A percentile compares a stretch with the other conserved stretches of the same genome.
phyloP scores from a whole-genome alignment of 352 stramenopile genomes.

The Globisporangium spiculum region DNA sequence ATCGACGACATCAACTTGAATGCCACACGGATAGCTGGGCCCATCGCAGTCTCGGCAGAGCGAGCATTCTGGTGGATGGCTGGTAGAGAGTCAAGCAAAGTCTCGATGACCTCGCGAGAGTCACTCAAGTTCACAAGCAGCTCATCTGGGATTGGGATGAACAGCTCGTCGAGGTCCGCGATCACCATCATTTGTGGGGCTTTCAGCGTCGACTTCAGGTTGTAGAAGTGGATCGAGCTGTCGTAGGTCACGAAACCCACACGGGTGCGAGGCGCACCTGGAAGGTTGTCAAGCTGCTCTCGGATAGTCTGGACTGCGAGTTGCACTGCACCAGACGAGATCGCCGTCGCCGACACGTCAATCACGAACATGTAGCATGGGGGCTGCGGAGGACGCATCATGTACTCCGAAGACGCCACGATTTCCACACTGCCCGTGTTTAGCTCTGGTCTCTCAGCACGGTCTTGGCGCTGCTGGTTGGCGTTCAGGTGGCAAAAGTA shows the following conservation, averaged over 20 bases:
- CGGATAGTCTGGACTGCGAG: conserved; percentile 77
- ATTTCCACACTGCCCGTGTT: conserved; percentile 79
- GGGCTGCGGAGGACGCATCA: conserved; percentile 85
- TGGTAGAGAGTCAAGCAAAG: conserved; percentile 95
- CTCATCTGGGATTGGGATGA: conserved; percentile 94
- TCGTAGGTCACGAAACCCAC: conserved; percentile 88
- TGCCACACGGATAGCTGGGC: conserved; percentile 91
- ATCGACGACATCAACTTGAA: conserved; percentile 96
- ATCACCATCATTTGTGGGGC: conserved; percentile 89
- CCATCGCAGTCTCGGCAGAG: conserved; percentile 75
- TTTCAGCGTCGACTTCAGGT: conserved; percentile 85
- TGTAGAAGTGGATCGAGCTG: conserved; percentile 87
- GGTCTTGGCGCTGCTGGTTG: conserved; percentile 93
- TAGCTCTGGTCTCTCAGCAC: conserved; percentile 86
- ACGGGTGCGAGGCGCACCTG: conserved; percentile 66
- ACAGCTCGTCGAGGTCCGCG: conserved; percentile 83
- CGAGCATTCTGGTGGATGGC: conserved; percentile 83
- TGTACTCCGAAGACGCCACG: conserved; percentile 85
- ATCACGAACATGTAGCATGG: conserved; percentile 90
- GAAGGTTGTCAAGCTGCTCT: conserved; percentile 77
- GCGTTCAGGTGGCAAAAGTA: conserved; percentile 99
- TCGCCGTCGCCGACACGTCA: conserved; percentile 76
- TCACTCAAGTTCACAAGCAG: conserved; percentile 98
- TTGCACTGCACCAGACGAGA: conserved; percentile 69
- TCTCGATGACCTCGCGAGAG: conserved; percentile 91